Evolutionary conservation across 768 basidiomycete species (phyloP), one percentile per base, ranked within the genome.

Genomic region (Kondoa subrosea): DNA sequence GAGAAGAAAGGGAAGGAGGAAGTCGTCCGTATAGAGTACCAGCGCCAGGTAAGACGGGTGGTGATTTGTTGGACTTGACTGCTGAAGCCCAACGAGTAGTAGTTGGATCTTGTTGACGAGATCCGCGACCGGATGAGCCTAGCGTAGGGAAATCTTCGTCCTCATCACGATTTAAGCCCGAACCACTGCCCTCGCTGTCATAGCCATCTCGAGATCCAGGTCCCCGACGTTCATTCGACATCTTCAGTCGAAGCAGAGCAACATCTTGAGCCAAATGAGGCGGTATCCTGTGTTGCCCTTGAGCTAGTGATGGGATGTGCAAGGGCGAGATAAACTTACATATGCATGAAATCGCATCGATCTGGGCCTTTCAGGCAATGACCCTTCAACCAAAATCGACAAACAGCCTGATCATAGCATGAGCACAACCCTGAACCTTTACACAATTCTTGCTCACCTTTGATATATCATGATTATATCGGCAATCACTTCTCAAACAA

Each of bases 301-400:
- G 16, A 57, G 34, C 64, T 62, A 57, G 63, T 66, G 57, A 34
- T n/a, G n/a, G n/a, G n/a, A n/a, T n/a, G 59, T 63, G 70, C 72
- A 76, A 65, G 82, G 81, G 21, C 78, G 74, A 59, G 79, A 32
- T 8, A 78, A 17, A 31, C 82, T 82, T 3, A 89, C 77, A 70
- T 66, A 91, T 95, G 92, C 75, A 95, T 78, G 78, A 97, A 97
- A 78, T 96, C 95, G 83, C 92, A 97, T 71, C 83, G 84, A 32
- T 3, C 74, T 70, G 56, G 71, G 66, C 91, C 88, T 77, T 99
- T 99, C 32, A 92, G 89, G 75, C 95, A 99, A 58, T 91, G 91
- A 3, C 93, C 93, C 64, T 92, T 84, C 32, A 99, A 82, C 95
- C 95, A 99, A 80, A 99, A 99, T 34, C 95, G 87, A 78, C 88